Evolutionary conservation across 2,329 filamentous ascomycete genomes (phyloP).

Genomic region (Fusarium sp.): DNA sequence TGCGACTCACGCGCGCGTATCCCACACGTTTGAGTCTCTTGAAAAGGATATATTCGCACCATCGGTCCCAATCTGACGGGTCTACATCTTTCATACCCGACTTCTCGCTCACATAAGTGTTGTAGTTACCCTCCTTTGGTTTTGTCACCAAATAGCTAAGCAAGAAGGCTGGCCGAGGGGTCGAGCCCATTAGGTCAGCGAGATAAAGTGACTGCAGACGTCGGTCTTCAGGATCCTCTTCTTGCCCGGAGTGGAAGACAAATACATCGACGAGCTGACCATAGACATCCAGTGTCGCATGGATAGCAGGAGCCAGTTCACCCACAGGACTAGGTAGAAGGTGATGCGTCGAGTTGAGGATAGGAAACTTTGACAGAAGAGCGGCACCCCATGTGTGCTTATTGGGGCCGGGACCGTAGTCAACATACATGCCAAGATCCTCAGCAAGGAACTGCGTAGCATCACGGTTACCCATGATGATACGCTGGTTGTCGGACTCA

Average conservation of each 20-base stretch:
- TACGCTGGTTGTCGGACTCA: constrained; percentile 91
- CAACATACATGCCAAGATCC: constrained; percentile 97
- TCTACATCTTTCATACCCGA: constrained; percentile 98
- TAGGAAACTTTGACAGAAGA: constrained; percentile 95
- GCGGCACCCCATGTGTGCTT: constrained; percentile 98
- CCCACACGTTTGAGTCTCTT: constrained; percentile 86
- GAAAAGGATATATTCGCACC: constrained; percentile 99
- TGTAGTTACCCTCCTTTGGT: constrained; percentile 92
- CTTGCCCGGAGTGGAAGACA: constrained; percentile 98
- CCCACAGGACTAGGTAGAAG: constrained; percentile 92
- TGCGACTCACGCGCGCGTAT: constrained; percentile 87
- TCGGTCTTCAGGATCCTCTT: constrained; percentile 93
- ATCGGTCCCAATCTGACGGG: constrained; percentile 90
- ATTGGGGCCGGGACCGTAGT: constrained; percentile 96
- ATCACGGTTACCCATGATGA: constrained; percentile 99
- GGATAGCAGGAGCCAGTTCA: constrained; percentile 93
- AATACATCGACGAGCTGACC: constrained; percentile 91
- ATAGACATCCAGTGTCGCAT: constrained; percentile 95
- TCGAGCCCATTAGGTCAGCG: constrained; percentile 84
- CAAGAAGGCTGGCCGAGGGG: constrained; percentile 80
- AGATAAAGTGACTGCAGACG: constrained; percentile 87
- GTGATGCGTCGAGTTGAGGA: constrained; percentile 95
- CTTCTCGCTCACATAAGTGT: constrained; percentile 85
- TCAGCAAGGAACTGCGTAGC: constrained; percentile 94
- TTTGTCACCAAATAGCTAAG: constrained; percentile 93